Evolutionary conservation across 192 early-diverging fungal species (phyloP).

Genomic region (Entomortierella chlamydospora): DNA sequence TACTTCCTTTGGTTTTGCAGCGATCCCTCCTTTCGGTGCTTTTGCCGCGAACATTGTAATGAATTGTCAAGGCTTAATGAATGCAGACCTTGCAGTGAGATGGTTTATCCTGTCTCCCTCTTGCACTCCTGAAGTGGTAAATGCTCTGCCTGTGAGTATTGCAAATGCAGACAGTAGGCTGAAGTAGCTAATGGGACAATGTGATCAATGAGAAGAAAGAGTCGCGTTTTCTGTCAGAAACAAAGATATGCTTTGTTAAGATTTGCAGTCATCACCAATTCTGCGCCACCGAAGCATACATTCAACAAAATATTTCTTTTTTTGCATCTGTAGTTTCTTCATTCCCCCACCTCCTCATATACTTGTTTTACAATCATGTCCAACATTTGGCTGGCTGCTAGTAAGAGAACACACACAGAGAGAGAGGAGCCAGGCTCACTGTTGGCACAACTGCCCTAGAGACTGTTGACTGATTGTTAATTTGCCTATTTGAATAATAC

Average conservation of each 20-base stretch:
- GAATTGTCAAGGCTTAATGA: not conserved
- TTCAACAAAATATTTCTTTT: slow-evolving; percentile 11
- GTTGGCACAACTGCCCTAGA: no score
- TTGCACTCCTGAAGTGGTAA: no score
- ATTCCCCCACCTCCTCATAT: not conserved
- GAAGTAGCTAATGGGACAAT: no score
- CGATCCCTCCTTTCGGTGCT: slow-evolving; percentile 16
- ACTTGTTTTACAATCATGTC: slow-evolving; percentile 12
- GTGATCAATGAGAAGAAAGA: no score
- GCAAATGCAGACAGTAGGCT: no score
- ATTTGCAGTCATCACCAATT: not conserved
- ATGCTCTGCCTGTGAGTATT: no score
- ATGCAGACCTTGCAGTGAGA: slow-evolving; percentile 4
- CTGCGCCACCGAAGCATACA: slow-evolving; percentile 35
- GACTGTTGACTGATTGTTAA: no score
- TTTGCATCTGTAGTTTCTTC: slow-evolving; percentile 2
- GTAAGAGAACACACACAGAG: slow-evolving; percentile 6
- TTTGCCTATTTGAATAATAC: not conserved
- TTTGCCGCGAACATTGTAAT: slow-evolving; percentile 43
- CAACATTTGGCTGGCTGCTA: slow-evolving; percentile 42
- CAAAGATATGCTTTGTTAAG: no score
- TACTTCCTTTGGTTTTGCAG: slow-evolving; percentile 1
- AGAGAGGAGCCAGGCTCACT: no score
- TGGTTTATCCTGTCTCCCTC: no score
- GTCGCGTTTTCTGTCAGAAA: not conserved